These are phyloP conservation scores for Odontarrhena argentea DNA, from an alignment of 345 rosid genomes.

Conservation along the genomic window DNA sequence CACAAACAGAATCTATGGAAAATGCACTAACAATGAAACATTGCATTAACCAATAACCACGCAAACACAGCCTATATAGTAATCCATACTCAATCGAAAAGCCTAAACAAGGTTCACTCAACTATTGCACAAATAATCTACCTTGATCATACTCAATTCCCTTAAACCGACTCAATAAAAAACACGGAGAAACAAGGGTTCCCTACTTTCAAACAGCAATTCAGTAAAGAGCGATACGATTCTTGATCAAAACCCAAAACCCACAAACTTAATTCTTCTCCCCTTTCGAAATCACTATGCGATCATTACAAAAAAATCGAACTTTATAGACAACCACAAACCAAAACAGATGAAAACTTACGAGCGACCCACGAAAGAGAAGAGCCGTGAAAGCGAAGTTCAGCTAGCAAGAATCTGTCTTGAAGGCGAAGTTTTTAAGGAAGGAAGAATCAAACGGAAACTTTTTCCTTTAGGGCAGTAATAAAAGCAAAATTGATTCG, in stretches of 20 bases:
- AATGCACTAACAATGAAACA: conserved; percentile 11
- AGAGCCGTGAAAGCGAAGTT: conserved; percentile 30
- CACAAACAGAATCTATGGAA: conserved; percentile 13
- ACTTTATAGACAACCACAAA: conserved; percentile 17
- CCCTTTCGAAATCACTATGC: conserved; percentile 13
- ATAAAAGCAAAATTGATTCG: conserved; percentile 25
- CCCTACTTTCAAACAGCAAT: conserved; percentile 8
- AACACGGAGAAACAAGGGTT: neutral
- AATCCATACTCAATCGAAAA: conserved; percentile 11
- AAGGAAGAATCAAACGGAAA: conserved; percentile 15
- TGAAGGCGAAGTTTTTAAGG: conserved; percentile 10
- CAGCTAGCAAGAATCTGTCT: conserved; percentile 11
- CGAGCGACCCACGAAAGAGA: conserved; percentile 34
- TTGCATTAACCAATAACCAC: conserved; percentile 20
- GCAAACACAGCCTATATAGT: conserved; percentile 11
- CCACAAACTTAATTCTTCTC: conserved; percentile 23
- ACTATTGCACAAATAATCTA: neutral
- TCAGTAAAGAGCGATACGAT: conserved; percentile 8
- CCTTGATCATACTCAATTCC: conserved; percentile 30
- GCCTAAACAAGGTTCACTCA: conserved; percentile 11
- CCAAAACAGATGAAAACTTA: conserved; percentile 39
- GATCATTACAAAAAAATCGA: neutral
- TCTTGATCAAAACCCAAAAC: conserved; percentile 20
- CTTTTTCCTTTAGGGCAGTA: conserved; percentile 15
- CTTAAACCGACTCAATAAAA: conserved; percentile 13